phyloP scores from a whole-genome alignment of 2,329 filamentous ascomycete species.

The Aspergillus luchuensis region DNA sequence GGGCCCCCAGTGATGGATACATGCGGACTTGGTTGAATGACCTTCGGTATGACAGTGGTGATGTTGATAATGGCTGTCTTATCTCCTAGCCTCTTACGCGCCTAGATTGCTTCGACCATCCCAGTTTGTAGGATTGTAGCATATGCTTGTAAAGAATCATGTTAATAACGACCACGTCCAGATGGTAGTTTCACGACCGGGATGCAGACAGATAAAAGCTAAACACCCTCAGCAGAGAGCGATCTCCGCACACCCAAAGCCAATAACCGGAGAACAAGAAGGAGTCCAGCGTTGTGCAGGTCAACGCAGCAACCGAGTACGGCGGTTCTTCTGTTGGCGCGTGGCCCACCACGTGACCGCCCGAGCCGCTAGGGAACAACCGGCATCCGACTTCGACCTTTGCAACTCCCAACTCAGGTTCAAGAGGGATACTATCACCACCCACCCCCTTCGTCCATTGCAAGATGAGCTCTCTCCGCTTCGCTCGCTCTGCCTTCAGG shows the following conservation, averaged over 20 bases:
- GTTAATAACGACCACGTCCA: not conserved
- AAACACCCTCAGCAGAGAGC: not conserved
- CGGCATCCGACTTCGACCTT: constrained; percentile 43
- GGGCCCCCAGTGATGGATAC: not conserved
- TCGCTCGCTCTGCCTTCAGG: constrained; percentile 86
- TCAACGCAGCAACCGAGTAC: not conserved
- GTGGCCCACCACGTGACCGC: constrained; percentile 31
- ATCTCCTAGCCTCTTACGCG: not conserved
- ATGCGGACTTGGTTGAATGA: not conserved
- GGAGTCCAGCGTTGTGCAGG: not conserved
- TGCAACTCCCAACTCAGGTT: constrained; percentile 38
- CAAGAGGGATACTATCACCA: constrained; percentile 39
- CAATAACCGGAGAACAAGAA: not conserved
- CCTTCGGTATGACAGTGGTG: no score
- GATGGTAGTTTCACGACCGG: not conserved
- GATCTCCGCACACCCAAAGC: not conserved
- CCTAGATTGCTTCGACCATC: not conserved
- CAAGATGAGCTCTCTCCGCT: constrained; percentile 88
- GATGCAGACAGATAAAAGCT: not conserved
- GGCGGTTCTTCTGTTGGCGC: not conserved
- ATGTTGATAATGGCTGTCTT: no score
- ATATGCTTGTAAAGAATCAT: not conserved
- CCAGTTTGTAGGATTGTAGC: not conserved
- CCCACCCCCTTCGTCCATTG: constrained; percentile 36
- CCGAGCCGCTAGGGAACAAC: constrained; percentile 42